These are phyloP conservation scores for Leccinum olivaceopallidum DNA, from an alignment of 768 basidiomycete genomes.

Conservation along the genomic window DNA sequence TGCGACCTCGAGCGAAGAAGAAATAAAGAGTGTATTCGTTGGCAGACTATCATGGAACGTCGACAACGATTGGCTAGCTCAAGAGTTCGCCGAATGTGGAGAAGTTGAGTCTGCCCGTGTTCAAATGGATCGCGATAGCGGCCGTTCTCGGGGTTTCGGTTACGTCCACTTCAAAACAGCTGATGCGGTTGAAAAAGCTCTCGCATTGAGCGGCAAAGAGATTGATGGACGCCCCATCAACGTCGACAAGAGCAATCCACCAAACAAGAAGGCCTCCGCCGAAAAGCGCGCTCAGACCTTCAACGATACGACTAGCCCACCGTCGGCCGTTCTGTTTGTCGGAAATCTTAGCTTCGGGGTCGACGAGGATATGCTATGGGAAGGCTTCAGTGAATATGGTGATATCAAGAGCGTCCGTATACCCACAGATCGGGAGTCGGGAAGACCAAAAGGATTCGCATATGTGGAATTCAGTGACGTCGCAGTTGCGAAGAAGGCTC, in stretches of 20 bases:
- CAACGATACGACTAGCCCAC: conserved; percentile 65
- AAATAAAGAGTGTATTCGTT: conserved; percentile 80
- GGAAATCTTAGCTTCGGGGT: conserved; percentile 85
- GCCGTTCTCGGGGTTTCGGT: conserved; percentile 83
- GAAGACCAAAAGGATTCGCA: conserved; percentile 91
- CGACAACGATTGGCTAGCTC: conserved; percentile 91
- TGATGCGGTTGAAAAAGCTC: conserved; percentile 77
- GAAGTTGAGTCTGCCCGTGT: conserved; percentile 91
- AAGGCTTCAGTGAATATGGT: conserved; percentile 86
- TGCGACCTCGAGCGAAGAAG: conserved; percentile 43
- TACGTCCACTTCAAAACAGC: conserved; percentile 75
- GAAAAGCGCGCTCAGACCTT: conserved; percentile 78
- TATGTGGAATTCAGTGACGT: conserved; percentile 93
- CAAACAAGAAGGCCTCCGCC: conserved; percentile 51
- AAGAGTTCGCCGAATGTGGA: conserved; percentile 88
- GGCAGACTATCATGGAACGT: conserved; percentile 95
- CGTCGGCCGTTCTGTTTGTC: conserved; percentile 81
- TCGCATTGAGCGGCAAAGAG: conserved; percentile 79
- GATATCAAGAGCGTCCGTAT: conserved; percentile 84
- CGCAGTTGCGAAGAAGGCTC: conserved; percentile 79
- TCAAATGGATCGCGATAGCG: conserved; percentile 77
- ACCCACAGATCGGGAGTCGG: conserved; percentile 91
- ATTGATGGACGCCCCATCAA: conserved; percentile 91
- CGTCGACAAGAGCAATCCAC: conserved; percentile 75
- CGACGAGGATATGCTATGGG: conserved; percentile 85